Evolutionary conservation across 2,329 filamentous ascomycete genomes (phyloP), one percentile per base, ranked within the genome.

Genomic region (Colletotrichum cordylinicola): DNA sequence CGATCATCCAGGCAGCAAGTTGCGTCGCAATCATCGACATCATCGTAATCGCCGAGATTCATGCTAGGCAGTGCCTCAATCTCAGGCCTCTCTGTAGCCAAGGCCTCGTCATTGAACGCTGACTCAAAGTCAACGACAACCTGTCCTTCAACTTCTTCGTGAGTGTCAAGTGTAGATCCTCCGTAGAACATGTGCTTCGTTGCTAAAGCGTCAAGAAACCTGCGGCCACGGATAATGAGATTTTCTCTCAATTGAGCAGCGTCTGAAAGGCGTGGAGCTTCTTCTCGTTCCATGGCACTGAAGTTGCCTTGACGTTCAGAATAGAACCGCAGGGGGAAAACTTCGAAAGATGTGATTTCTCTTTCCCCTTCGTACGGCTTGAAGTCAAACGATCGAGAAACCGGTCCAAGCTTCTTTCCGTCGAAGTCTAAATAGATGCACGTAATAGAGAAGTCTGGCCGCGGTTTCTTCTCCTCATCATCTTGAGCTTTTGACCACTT

Each of bases 181-280:
- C 10, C 33, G 4, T 68, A 68, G 52, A 56, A 68, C 66, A 56
- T 58, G 1, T 55, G 64, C 18, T 55, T 67, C 0, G 21, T 8
- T 55, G 39, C 12, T 7, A n/a, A 9, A 9, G 33, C 43, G 1
- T 67, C 64, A 2, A 67, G 43, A 31, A 67, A 67, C 1, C 4
- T 67, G 2, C 9, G 8, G 0, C 64, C 64, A 6, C 64, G 24
- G 0, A 7, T 10, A 8, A 67, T 55, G 18, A 67, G 64, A 27
- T 27, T 27, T 27, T 27, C 10, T 33, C 16, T 39, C 0, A 10
- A 6, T 43, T 6, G 27, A 33, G n/a, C 8, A 27, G 12, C 31
- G 18, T 21, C 16, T 2, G 43, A 10, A 1, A 6, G 3, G 18
- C 3, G 1, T 16, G n/a, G 1, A 4, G 9, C 0, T 1, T 33